Conservation (phyloP, 2,329 filamentous ascomycete genomes). For the Fusarium annulatum region DNA sequence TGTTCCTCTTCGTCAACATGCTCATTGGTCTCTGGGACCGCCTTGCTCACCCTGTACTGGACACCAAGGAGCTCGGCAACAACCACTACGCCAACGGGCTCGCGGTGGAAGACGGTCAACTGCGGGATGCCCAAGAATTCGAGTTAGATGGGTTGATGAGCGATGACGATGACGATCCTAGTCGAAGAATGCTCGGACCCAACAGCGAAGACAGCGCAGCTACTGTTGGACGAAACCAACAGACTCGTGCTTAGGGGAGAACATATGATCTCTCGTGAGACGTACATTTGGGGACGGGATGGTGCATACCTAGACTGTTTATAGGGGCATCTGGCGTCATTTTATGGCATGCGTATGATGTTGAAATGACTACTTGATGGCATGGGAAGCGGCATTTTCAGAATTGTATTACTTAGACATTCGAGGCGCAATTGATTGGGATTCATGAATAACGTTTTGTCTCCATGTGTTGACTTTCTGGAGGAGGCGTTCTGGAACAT, state of each 20-base stretch:
- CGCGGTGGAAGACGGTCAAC: slow-evolving; percentile 62
- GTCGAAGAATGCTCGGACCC: slow-evolving; percentile 49
- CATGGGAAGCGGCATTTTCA: neutral
- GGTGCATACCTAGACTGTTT: neutral
- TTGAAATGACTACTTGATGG: neutral
- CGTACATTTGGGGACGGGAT: neutral
- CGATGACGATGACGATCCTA: slow-evolving; percentile 80
- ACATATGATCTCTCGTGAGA: neutral
- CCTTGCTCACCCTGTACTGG: slow-evolving; percentile 52
- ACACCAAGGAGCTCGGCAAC: slow-evolving; percentile 53
- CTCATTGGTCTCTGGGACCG: slow-evolving; percentile 87
- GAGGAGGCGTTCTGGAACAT: slow-evolving; percentile 24
- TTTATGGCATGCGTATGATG: neutral
- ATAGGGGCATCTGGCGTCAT: neutral
- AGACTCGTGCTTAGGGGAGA: slow-evolving; percentile 10
- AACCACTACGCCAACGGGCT: slow-evolving; percentile 51
- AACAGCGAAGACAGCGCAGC: slow-evolving; percentile 42
- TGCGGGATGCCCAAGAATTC: slow-evolving; percentile 89
- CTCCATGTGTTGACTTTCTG: neutral
- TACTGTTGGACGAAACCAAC: slow-evolving; percentile 50
- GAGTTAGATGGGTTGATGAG: slow-evolving; percentile 91
- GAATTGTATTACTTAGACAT: slow-evolving; percentile 5
- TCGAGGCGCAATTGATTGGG: slow-evolving; percentile 2
- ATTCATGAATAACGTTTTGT: neutral
- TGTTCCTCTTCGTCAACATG: slow-evolving; percentile 92